These are phyloP conservation scores for Fusarium irregulare DNA, from an alignment of 2,329 filamentous ascomycete genomes.

Conservation along the genomic window DNA sequence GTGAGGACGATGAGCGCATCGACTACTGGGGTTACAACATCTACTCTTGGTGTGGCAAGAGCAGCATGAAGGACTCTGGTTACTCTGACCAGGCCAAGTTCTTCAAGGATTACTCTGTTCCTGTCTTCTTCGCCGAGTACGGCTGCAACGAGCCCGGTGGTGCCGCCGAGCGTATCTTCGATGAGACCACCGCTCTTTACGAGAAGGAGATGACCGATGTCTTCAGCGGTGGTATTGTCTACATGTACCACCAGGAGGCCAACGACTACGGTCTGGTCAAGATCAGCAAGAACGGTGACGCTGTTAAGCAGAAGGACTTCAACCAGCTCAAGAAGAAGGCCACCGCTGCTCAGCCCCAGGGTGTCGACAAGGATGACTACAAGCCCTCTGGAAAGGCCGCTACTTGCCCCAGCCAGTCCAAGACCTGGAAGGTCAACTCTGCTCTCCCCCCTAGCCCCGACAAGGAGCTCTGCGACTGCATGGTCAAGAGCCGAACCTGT, in stretches of 20 bases:
- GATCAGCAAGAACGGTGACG: conserved; percentile 64
- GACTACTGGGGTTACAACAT: conserved; percentile 99
- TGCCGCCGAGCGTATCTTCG: conserved; percentile 78
- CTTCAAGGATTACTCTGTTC: conserved; percentile 89
- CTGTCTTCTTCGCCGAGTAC: conserved; percentile 98
- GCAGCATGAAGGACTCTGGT: conserved; percentile 78
- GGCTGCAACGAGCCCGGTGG: conserved; percentile 82
- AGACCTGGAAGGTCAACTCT: conserved; percentile 72
- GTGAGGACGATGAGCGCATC: conserved; percentile 71
- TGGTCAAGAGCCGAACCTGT: conserved; percentile 80
- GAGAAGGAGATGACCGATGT: conserved; percentile 84
- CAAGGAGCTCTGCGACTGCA: conserved; percentile 83
- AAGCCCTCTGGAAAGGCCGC: conserved; percentile 76
- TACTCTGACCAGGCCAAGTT: conserved; percentile 86
- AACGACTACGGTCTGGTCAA: conserved; percentile 89
- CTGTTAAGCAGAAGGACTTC: conserved; percentile 79
- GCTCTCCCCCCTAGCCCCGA: conserved; percentile 87
- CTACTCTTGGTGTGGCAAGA: conserved; percentile 98
- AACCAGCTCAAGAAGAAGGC: conserved; percentile 77
- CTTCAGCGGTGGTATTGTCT: conserved; percentile 97
- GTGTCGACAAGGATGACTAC: conserved; percentile 75
- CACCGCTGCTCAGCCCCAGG: conserved; percentile 72
- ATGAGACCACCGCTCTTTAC: conserved; percentile 87
- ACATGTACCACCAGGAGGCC: conserved; percentile 95
- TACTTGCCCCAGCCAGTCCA: conserved; percentile 74